phyloP scores from a whole-genome alignment of 805 yeast genomes.

The Ogataea chonburiensis region DNA sequence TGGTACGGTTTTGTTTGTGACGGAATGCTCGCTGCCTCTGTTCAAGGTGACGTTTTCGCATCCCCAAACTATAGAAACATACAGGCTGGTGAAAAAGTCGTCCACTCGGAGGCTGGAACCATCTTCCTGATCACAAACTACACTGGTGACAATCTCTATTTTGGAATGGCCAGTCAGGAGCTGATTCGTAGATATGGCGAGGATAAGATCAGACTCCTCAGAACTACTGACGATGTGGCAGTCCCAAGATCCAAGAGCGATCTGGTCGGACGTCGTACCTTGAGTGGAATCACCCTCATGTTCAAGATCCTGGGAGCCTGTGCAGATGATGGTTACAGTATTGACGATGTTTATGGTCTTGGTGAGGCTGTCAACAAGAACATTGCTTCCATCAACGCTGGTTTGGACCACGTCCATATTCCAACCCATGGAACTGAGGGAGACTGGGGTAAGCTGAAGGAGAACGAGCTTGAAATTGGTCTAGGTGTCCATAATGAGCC shows the following conservation, averaged over 20 bases:
- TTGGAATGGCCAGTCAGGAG: constrained; percentile 42
- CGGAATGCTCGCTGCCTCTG: constrained; percentile 41
- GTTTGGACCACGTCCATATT: constrained; percentile 39
- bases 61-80: constrained; percentile 40
- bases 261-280: constrained; percentile 38
- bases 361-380: constrained; percentile 30
- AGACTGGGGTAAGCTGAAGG: constrained; percentile 29
- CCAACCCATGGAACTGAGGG: constrained; percentile 33
- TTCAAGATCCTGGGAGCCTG: constrained; percentile 37
- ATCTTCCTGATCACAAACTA: constrained; percentile 38
- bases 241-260: constrained; percentile 32
- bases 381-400: constrained; percentile 38
- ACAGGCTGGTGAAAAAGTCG: constrained; percentile 37
- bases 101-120: constrained; percentile 37
- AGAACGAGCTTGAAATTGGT: constrained; percentile 36
- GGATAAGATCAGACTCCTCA: constrained; percentile 31
- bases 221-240: constrained; percentile 37
- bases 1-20: constrained; percentile 41
- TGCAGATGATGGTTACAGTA: constrained; percentile 25
- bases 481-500: constrained; percentile 43
- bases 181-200: constrained; percentile 34
- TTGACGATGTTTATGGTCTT: constrained; percentile 30
- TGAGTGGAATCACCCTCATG: constrained; percentile 35
- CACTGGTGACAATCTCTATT: constrained; percentile 40
- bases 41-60: constrained; percentile 43